These are phyloP conservation scores for Aspergillus brasiliensis DNA, from an alignment of 2,329 filamentous ascomycete genomes.

Conservation along the genomic window DNA sequence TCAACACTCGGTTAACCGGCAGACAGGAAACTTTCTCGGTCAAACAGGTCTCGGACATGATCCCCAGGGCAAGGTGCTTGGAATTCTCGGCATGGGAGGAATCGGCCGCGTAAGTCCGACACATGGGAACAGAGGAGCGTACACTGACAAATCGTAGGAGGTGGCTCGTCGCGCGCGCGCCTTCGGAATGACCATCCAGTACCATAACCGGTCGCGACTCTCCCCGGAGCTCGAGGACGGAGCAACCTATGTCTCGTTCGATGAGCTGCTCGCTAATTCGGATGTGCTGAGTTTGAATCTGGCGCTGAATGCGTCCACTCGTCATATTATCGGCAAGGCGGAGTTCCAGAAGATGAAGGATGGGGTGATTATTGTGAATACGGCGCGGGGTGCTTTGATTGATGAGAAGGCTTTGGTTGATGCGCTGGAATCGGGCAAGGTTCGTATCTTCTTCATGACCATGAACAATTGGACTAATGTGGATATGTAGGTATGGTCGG, in stretches of 20 bases:
- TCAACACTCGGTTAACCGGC: slow-evolving; percentile 3
- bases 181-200: slow-evolving; percentile 51
- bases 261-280: slow-evolving; percentile 47
- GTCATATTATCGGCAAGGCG: slow-evolving; percentile 49
- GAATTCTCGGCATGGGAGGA: slow-evolving; percentile 52
- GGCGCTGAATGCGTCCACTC: slow-evolving; percentile 46
- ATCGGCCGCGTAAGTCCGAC: slow-evolving; percentile 45
- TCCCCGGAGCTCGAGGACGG: slow-evolving; percentile 43
- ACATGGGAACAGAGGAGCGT: not conserved
- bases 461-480: not conserved
- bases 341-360: slow-evolving; percentile 51
- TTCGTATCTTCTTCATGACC: slow-evolving; percentile 16
- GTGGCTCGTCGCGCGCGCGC: slow-evolving; percentile 48
- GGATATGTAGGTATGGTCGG: slow-evolving; percentile 40
- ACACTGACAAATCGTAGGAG: slow-evolving; percentile 35
- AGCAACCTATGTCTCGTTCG: slow-evolving; percentile 49
- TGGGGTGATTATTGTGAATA: slow-evolving; percentile 49
- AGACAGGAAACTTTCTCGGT: slow-evolving; percentile 44
- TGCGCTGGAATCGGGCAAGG: slow-evolving; percentile 49
- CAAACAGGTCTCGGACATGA: slow-evolving; percentile 47
- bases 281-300: slow-evolving; percentile 52
- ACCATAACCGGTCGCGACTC: slow-evolving; percentile 50
- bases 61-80: slow-evolving; percentile 48
- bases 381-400: slow-evolving; percentile 47
- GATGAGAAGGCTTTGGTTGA: slow-evolving; percentile 51